These are phyloP conservation scores for Conoideocrella luteorostrata DNA, from an alignment of 2,329 filamentous ascomycete genomes.

Conservation along the genomic window DNA sequence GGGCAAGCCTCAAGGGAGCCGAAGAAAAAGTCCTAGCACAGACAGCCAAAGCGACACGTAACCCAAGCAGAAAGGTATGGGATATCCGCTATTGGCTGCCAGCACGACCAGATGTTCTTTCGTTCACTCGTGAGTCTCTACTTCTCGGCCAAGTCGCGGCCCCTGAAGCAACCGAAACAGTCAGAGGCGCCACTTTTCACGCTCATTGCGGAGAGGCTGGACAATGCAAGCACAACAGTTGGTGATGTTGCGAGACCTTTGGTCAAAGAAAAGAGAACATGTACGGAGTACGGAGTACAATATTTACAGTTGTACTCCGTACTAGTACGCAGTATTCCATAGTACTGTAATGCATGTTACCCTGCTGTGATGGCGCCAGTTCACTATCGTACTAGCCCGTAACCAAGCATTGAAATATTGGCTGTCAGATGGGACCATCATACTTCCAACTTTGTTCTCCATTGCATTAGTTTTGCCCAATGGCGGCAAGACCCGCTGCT, in stretches of 20 bases:
- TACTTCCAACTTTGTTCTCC: background rate
- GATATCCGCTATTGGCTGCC: conserved; percentile 1
- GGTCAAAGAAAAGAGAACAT: too few relatives aligned
- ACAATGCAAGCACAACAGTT: too few relatives aligned
- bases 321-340: too few relatives aligned
- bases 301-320: too few relatives aligned
- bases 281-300: too few relatives aligned
- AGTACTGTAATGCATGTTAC: too few relatives aligned
- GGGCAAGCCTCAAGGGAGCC: background rate
- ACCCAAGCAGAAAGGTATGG: background rate
- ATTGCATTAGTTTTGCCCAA: background rate
- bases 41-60: background rate
- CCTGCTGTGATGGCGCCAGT: too few relatives aligned
- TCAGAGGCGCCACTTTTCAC: background rate
- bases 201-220: background rate
- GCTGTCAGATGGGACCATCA: too few relatives aligned
- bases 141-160: background rate
- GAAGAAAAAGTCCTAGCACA: background rate
- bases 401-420: background rate
- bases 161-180: background rate
- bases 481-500: background rate
- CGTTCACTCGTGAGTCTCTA: too few relatives aligned
- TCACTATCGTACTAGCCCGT: background rate
- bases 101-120: background rate
- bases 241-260: too few relatives aligned